These are phyloP conservation scores for Azolla pinnata DNA, from an alignment of 75 land plant species.

Conservation along the genomic window DNA sequence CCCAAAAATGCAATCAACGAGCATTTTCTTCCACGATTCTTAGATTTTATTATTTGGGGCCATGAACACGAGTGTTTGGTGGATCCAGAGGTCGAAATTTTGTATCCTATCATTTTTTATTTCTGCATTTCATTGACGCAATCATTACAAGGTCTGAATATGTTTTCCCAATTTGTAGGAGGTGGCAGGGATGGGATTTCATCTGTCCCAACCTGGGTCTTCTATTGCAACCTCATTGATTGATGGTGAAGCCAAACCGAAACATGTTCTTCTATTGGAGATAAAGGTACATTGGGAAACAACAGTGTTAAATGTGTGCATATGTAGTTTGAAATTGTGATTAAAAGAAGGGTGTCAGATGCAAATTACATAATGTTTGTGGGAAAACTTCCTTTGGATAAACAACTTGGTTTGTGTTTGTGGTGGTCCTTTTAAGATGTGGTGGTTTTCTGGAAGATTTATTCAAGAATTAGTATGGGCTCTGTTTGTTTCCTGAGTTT, in stretches of 20 bases:
- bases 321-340: no score
- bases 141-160: neutral
- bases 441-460: no score
- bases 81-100: slow-evolving; percentile 71
- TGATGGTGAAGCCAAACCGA: slow-evolving; percentile 95
- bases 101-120: neutral
- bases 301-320: neutral
- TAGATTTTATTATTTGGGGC: slow-evolving; percentile 95
- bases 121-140: neutral
- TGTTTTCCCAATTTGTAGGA: slow-evolving; percentile 38
- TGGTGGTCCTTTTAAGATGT: no score
- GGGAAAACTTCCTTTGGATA: no score
- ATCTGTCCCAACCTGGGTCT: slow-evolving; percentile 93
- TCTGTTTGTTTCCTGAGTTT: no score
- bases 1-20: slow-evolving; percentile 99
- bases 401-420: no score
- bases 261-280: slow-evolving; percentile 92
- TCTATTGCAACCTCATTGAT: slow-evolving; percentile 95
- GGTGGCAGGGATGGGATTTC: slow-evolving; percentile 96
- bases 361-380: no score
- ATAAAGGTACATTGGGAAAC: slow-evolving; percentile 49
- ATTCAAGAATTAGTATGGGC: no score
- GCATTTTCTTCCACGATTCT: slow-evolving; percentile 83
- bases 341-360: no score
- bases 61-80: slow-evolving; percentile 97